A percentile compares a stretch with the other conserved stretches of the same genome.
These are phyloP conservation scores for Corchorus olitorius DNA, from an alignment of 345 rosid species.

Conservation along the genomic window DNA sequence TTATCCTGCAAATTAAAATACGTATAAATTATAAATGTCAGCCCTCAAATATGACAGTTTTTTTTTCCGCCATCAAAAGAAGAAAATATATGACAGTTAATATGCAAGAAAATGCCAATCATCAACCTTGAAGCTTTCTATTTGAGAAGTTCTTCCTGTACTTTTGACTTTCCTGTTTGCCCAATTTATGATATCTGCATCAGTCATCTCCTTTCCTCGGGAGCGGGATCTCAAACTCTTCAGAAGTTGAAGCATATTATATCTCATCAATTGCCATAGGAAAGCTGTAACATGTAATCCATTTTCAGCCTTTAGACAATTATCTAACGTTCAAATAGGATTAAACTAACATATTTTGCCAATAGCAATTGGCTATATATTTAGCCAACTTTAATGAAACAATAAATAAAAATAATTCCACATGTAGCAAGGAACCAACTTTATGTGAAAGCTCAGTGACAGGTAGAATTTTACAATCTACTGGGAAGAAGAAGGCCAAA, in stretches of 20 bases:
- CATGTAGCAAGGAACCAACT: not conserved
- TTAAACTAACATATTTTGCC: not conserved
- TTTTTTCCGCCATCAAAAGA: no score
- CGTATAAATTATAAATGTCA: not conserved
- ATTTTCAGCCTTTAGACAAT: constrained; percentile 6
- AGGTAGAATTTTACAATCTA: not conserved
- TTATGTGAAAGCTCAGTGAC: not conserved
- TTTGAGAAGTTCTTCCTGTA: constrained; percentile 59
- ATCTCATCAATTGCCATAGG: constrained; percentile 93
- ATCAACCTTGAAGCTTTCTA: constrained; percentile 79
- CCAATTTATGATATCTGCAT: constrained; percentile 80
- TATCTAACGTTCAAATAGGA: not conserved
- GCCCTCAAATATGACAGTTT: not conserved
- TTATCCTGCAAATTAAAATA: constrained; percentile 59
- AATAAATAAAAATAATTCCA: not conserved
- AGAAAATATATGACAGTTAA: not conserved
- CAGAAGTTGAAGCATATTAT: constrained; percentile 84
- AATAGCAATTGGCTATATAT: not conserved
- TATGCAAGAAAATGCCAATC: constrained; percentile 8
- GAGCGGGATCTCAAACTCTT: constrained; percentile 78
- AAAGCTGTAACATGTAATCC: constrained; percentile 57
- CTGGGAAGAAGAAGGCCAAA: not conserved
- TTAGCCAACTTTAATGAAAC: not conserved
- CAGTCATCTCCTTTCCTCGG: constrained; percentile 77
- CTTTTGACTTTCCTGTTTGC: constrained; percentile 67